Base-by-base conservation (phyloP, 192 early-diverging fungal genomes). In the Coemansia sp. region DNA sequence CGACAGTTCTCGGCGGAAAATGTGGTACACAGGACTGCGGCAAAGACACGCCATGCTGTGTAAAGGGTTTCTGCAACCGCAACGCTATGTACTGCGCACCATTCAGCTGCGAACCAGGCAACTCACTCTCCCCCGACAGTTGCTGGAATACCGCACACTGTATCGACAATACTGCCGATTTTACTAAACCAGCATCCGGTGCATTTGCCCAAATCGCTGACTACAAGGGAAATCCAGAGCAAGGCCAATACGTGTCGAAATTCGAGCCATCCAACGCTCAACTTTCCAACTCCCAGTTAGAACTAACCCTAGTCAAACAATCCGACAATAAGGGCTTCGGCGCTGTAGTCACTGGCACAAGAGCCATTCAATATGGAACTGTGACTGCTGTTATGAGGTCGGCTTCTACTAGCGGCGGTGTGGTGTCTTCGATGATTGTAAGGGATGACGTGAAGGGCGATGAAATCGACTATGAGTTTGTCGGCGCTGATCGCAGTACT, bases 391-490 rank as follows among this genome's bases (percentile, higher is more conserved):
- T 81, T 3, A 64, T 90, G 16, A 71, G 83, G 43, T 86, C 88
- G 0, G 90, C 77, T 10, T 83, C 79, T 10, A 68, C 52, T 0
- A 73, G 80, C 16, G 81, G 73, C 12, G 89, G 89, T 10, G 89
- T 89, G 0, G 88, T 91, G 3, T 87, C 87, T 11, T 87, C 89
- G 8, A 72, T 89, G 46, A 88, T 91, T 44, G 82, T 85, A 46
- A 75, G 85, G 2, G 86, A 88, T 71, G 83, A 81, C n/a, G 33
- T 79, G 9, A 39, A 73, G 3, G 87, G 87, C 41, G 88, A 91
- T 44, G 90, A 91, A 67, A 88, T 91, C n/a, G 88, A 89, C 63
- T 89, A 86, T 62, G 90, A 91, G 80, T 84, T 83, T 63, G 88
- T 91, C 20, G 90, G 90, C 10, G 55, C 65, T 11, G 77, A 88